Conservation (phyloP, 2,329 filamentous ascomycete species). For the Arthrobotrys pseudoclavata region DNA sequence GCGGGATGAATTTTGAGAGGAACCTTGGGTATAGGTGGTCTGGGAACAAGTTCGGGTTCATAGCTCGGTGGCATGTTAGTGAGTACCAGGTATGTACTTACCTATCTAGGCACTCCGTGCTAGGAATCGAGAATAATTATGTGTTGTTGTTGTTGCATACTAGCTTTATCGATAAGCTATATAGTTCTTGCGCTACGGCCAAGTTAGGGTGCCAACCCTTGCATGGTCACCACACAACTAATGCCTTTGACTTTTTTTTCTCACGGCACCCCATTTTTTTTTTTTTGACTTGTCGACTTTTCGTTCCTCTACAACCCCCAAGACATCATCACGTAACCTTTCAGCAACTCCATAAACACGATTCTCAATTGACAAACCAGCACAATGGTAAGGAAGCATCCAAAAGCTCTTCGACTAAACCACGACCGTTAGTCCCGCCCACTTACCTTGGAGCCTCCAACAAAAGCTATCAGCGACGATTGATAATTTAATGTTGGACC, state of each 20-base stretch:
- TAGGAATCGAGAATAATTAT: no score
- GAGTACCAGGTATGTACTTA: no score
- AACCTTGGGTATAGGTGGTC: no score
- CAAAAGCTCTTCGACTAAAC: neutral
- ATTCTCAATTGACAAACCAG: neutral
- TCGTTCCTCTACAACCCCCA: neutral
- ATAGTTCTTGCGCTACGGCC: no score
- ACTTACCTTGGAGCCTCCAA: neutral
- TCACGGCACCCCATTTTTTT: neutral
- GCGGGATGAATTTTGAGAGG: no score
- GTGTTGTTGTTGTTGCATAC: slow-evolving; percentile 2
- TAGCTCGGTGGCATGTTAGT: no score
- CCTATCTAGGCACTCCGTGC: no score
- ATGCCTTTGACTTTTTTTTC: neutral
- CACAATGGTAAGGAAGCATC: slow-evolving; percentile 8
- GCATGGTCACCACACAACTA: neutral
- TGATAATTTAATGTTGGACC: neutral
- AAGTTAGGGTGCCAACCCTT: slow-evolving; percentile 25
- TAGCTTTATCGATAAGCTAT: neutral
- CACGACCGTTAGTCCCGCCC: slow-evolving; percentile 5
- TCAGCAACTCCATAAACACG: neutral
- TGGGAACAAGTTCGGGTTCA: no score
- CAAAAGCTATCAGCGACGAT: neutral
- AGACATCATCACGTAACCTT: neutral
- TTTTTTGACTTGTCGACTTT: no score